Conservation (phyloP, 2,329 filamentous ascomycete species). For the Colletotrichum siamense region DNA sequence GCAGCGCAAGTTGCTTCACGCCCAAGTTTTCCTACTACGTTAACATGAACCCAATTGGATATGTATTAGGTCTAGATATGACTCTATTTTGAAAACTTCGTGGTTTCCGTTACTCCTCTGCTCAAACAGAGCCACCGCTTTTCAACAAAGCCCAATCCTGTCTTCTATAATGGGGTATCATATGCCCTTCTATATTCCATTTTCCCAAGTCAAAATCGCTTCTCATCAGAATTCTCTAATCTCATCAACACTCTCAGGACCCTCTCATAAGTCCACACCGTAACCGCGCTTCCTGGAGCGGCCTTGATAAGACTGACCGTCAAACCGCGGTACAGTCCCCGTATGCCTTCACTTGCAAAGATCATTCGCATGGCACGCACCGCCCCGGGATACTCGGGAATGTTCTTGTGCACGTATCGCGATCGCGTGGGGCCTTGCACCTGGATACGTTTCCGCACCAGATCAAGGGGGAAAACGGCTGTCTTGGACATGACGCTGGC, state of each 20-base stretch:
- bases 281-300: constrained; percentile 89
- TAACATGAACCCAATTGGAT: background rate
- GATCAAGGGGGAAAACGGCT: constrained; percentile 88
- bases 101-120: background rate
- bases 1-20: background rate
- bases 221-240: constrained; percentile 31
- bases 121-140: background rate
- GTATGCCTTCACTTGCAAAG: constrained; percentile 72
- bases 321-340: constrained; percentile 87
- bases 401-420: constrained; percentile 83
- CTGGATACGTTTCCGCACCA: constrained; percentile 91
- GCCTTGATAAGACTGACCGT: constrained; percentile 91
- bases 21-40: background rate
- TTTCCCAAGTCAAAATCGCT: background rate
- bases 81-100: background rate
- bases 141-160: background rate
- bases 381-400: constrained; percentile 81
- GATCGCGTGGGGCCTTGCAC: constrained; percentile 88
- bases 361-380: constrained; percentile 72
- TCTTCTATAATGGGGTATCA: constrained; percentile 1
- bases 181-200: constrained; percentile 22
- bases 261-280: constrained; percentile 93
- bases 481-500: constrained; percentile 88
- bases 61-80: background rate
- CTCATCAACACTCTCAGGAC: constrained; percentile 65